Percentiles rank a stretch among this genome's conserved stretches.
phyloP scores from a whole-genome alignment of 148 eudicot genomes.

The Rhododendron griersonianum region DNA sequence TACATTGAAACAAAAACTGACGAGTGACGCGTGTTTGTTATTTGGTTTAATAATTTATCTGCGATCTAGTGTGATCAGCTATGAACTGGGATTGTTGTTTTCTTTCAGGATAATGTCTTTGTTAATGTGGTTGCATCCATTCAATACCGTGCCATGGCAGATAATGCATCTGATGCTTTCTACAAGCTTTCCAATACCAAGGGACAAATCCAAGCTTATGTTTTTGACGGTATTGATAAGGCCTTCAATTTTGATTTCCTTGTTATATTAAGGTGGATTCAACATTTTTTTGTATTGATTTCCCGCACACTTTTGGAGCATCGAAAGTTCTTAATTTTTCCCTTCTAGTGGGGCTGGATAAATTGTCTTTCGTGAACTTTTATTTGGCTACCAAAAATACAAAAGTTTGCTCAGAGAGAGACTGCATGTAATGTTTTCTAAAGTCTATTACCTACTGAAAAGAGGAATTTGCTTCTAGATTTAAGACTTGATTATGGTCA shows the following conservation, averaged over 20 bases:
- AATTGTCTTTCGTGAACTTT: too few species aligned
- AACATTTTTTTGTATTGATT: background rate
- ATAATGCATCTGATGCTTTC: constrained; percentile 40
- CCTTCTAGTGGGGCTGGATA: background rate
- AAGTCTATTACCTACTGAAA: background rate
- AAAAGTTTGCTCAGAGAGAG: background rate
- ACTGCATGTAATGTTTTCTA: background rate
- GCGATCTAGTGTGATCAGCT: background rate
- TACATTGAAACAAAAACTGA: background rate
- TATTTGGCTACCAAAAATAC: background rate
- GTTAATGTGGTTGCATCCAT: constrained; percentile 44
- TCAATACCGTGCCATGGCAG: constrained; percentile 39
- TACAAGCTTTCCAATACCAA: constrained; percentile 42
- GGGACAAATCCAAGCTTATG: constrained; percentile 42
- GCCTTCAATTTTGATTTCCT: background rate
- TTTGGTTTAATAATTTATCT: background rate
- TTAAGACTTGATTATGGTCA: background rate
- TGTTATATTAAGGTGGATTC: background rate
- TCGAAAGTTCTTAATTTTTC: background rate
- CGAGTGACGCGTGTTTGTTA: background rate
- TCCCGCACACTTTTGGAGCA: too few species aligned
- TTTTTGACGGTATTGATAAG: constrained; percentile 34
- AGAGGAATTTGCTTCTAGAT: background rate
- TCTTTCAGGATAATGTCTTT: constrained; percentile 44
- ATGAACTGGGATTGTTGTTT: background rate